Evolutionary conservation across 108 stramenopile genomes (phyloP), one percentile per base, ranked within the genome.

Genomic region (Pseudonitzschia multiseries): DNA sequence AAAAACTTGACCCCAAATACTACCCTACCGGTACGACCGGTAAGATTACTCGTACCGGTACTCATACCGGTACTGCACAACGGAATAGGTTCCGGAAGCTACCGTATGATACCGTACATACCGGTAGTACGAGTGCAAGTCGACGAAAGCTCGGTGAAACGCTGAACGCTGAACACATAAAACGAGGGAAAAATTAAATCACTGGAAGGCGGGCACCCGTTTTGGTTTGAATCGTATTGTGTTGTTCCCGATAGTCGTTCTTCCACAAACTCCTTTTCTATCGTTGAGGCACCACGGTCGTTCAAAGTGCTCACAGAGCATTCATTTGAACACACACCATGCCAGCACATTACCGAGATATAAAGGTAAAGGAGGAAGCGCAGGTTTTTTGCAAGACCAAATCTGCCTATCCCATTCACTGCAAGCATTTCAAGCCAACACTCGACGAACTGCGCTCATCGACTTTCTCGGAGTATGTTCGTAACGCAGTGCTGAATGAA

Each of bases 401-500:
- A 51, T 65, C 69, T 22, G 20, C 21, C 1, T 74, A 64, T 71
- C 81, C 83, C 12, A 65, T 41, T n/a, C 71, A 50, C 8, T 72
- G 74, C 29, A 62, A 59, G 17, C 68, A 70, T 24, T 87, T 90
- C 80, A 68, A 69, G 8, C 93, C 93, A 10, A 82, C 87, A 9
- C 46, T 91, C 31, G 86, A 85, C 27, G 85, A 89, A 63, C 59
- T 94, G 20, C 78, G 81, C 36, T 73, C 78, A 31, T 70, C 67
- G 0, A 71, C 86, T 28, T 94, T 94, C 65, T 86, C 88, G 0
- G 90, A 94, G 53, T 94, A 88, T 53, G 76, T 94, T 32, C 83
- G 93, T 4, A 74, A 85, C 40, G 79, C 83, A 42, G 74, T 94
- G 24, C 68, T 94, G 48, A 69, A 67, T 4, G 70, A 83, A 57